Base-by-base conservation (phyloP, 2,329 filamentous ascomycete species). In the Fusarium oligoseptatum region DNA sequence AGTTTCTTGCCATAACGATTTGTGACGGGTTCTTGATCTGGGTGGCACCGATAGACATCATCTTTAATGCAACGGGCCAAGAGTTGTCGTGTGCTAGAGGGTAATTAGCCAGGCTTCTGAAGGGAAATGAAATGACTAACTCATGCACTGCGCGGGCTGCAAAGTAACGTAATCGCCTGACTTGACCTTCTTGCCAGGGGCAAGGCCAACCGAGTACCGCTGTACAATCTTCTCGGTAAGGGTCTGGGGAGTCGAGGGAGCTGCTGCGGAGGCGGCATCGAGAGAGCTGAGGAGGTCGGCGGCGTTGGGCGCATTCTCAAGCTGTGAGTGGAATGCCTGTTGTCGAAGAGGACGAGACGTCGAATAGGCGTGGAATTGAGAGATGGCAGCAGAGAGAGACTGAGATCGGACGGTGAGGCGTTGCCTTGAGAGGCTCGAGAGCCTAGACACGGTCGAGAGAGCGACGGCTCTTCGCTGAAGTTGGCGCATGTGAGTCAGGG, bases 161-260 rank as follows among this genome's bases (percentile, higher is more conserved):
- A 87, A 97, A 87, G 90, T 93, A 67, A 98, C 91, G 86, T 97
- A 98, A 87, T 98, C 95, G 80, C 95, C 95, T 15, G 89, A 87
- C 78, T 88, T 89, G 79, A 98, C 93, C 68, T 88, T 86, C 85
- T 97, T 97, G 71, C 91, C 94, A 27, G 90, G 82, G 2, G 93
- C 84, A 2, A 98, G 88, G n/a, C 92, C 94, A 24, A 95, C 87
- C 1, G 94, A 89, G 83, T 97, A 92, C 24, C 88, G 85, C 82
- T 98, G 95, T 0, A 98, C 92, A 72, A 98, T 97, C 88, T 98
- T 97, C 83, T 98, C 95, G 9, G 94, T 97, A 68, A 98, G 84
- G 6, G 94, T 98, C 84, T 97, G 95, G 90, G 2, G 91, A 1
- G 72, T 65, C 32, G 70, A 52, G n/a, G 68, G 58, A 17, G 65